Evolutionary conservation across 441 rosid species (phyloP), one percentile per base, ranked within the genome.

Genomic region (Gossypium gossypioides): DNA sequence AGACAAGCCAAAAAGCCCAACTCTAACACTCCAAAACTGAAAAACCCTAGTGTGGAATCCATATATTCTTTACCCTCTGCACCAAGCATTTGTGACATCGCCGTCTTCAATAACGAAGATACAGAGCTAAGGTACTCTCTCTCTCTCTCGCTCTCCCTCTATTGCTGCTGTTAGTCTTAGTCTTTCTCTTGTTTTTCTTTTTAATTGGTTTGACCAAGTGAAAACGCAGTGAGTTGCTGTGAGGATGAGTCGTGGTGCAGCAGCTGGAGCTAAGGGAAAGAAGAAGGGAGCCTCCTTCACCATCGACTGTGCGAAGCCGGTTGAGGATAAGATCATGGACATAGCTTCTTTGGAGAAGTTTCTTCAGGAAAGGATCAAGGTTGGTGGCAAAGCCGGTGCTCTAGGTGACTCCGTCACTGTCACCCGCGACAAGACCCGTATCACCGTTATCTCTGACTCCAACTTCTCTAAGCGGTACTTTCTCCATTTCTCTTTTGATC

Each of bases 271-370:
- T 13, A 58, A 58, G 63, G 63, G 63, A 24, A 58, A 58, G 63
- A 58, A 58, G 37, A 58, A 58, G 63, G 63, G 63, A 58, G 63
- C 37, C 15, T 58, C 63, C 18, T 58, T 58, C 63, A 58, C 63
- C 16, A 25, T 58, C 18, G 63, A 58, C 34, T 58, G 63, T 13
- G 15, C 63, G 7, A 58, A 58, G 63, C 63, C 37, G 63, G 63
- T 58, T n/a, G 63, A 58, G n/a, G 63, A 58, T 58, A 58, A 58
- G 63, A 58, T 58, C 63, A 58, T 58, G 63, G 63, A 58, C 37
- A 58, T 58, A 18, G 63, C 63, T 25, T 58, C 63, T 10, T 34
- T 58, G 3, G 63, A 58, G 15, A 58, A 58, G 63, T 58, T 58
- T 13, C 32, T 58, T 24, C 63, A 58, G 37, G 63, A 58, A 58